Evolutionary conservation across 257 asterid genomes (phyloP).

Genomic region (Solanum habrochaites): DNA sequence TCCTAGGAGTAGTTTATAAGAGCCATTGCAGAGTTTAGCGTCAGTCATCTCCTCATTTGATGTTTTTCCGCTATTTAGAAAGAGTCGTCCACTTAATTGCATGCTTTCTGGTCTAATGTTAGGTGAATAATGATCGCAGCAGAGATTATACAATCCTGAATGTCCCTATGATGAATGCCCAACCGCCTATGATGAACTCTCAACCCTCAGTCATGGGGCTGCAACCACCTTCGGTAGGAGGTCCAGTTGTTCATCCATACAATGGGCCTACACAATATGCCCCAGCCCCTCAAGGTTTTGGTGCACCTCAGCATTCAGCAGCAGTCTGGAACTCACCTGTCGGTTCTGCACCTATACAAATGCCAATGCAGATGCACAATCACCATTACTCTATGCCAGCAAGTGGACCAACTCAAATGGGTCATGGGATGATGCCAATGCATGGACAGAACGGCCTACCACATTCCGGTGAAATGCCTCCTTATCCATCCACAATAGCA

Average conservation of each 20-base stretch:
- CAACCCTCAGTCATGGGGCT: slow-evolving; percentile 63
- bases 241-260: slow-evolving; percentile 39
- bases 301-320: slow-evolving; percentile 40
- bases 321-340: slow-evolving; percentile 56
- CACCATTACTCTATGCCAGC: slow-evolving; percentile 54
- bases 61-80: not conserved
- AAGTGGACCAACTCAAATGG: slow-evolving; percentile 31
- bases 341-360: slow-evolving; percentile 23
- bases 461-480: slow-evolving; percentile 52
- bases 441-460: slow-evolving; percentile 50
- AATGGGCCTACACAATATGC: slow-evolving; percentile 42
- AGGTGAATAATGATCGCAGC: slow-evolving; percentile 89
- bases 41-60: not conserved
- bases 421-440: slow-evolving; percentile 37
- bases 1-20: not conserved
- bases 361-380: slow-evolving; percentile 65
- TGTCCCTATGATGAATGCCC: slow-evolving; percentile 42
- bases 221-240: slow-evolving; percentile 56
- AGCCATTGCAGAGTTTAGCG: not conserved
- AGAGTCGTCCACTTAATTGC: not conserved
- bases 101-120: slow-evolving; percentile 4
- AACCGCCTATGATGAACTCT: slow-evolving; percentile 42
- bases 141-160: slow-evolving; percentile 78
- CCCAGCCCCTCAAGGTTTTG: slow-evolving; percentile 32
- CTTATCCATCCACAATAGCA: slow-evolving; percentile 52